These are phyloP conservation scores for Xylaria multiplex DNA, from an alignment of 2,329 filamentous ascomycete species.

Conservation along the genomic window DNA sequence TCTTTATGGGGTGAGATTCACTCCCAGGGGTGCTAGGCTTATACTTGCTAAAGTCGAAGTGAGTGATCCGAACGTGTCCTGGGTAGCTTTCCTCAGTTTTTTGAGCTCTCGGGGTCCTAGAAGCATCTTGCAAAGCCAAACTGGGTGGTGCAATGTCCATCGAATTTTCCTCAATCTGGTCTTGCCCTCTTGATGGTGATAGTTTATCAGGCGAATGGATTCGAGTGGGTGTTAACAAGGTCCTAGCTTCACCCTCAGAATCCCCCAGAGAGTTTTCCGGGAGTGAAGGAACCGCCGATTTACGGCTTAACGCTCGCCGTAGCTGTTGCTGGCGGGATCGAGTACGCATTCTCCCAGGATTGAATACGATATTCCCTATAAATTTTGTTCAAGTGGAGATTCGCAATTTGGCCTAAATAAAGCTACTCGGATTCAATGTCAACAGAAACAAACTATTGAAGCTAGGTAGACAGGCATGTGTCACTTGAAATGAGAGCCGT, in stretches of 20 bases:
- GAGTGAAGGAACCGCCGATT: not conserved
- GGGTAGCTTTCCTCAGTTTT: not conserved
- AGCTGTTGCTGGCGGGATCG: conserved; percentile 2
- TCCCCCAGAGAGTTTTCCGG: not conserved
- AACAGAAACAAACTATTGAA: not conserved
- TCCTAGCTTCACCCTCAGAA: not conserved
- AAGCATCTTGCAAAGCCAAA: not conserved
- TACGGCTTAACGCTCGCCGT: not conserved
- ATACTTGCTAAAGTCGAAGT: conserved; percentile 18
- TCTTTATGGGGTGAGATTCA: conserved; percentile 23
- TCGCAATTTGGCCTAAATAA: not conserved
- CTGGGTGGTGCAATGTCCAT: not conserved
- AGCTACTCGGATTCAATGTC: not conserved
- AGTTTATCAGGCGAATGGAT: not conserved
- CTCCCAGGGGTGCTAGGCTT: conserved; percentile 17
- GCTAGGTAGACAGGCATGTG: not conserved
- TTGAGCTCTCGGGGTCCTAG: not conserved
- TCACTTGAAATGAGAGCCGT: not conserved
- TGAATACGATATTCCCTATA: no score
- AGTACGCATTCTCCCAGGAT: conserved; percentile 1
- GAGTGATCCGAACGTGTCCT: conserved; percentile 3
- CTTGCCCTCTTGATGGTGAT: not conserved
- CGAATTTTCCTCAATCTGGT: not conserved
- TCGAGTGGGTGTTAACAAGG: not conserved
- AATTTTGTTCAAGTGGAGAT: not conserved